A percentile compares a stretch with the other conserved stretches of the same genome.
Conservation (phyloP, 1,139 yeast species). For the Geotrichum europaeum region DNA sequence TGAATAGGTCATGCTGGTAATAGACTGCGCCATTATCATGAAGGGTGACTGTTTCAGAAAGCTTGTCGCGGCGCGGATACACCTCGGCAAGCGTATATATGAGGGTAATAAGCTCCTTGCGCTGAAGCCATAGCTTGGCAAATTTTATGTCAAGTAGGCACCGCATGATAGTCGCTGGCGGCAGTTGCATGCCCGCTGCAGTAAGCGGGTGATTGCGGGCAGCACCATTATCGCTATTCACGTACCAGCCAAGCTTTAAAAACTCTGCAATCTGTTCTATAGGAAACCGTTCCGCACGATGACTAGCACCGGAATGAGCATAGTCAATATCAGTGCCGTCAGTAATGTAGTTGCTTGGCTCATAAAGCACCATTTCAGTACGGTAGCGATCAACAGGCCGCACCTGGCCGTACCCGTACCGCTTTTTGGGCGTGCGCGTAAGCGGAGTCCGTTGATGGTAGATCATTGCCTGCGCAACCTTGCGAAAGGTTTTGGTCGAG, state of each 20-base stretch:
- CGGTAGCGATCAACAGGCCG: not conserved
- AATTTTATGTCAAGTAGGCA: constrained; percentile 7
- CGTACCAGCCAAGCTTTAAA: constrained; percentile 4
- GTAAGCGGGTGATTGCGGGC: not conserved
- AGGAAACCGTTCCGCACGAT: not conserved
- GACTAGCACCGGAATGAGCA: not conserved
- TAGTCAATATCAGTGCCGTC: not conserved
- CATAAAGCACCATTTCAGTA: not conserved
- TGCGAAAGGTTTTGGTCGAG: not conserved
- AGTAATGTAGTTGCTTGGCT: not conserved
- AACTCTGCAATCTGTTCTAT: constrained; percentile 3
- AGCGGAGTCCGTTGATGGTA: not conserved
- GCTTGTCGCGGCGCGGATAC: constrained; percentile 4
- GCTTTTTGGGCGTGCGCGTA: not conserved
- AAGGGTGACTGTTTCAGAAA: not conserved
- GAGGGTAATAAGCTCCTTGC: constrained; percentile 1
- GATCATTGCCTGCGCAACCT: constrained; percentile 6
- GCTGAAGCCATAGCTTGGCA: not conserved
- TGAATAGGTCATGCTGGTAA: constrained; percentile 6
- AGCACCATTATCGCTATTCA: not conserved
- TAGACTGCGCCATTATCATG: not conserved
- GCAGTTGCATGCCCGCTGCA: constrained; percentile 7
- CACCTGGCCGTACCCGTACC: not conserved
- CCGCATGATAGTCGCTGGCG: constrained; percentile 1
- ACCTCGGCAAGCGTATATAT: constrained; percentile 2